Percentiles rank a stretch among this genome's conserved stretches.
phyloP scores from a whole-genome alignment of 768 basidiomycete genomes.

The Serendipita sp. region DNA sequence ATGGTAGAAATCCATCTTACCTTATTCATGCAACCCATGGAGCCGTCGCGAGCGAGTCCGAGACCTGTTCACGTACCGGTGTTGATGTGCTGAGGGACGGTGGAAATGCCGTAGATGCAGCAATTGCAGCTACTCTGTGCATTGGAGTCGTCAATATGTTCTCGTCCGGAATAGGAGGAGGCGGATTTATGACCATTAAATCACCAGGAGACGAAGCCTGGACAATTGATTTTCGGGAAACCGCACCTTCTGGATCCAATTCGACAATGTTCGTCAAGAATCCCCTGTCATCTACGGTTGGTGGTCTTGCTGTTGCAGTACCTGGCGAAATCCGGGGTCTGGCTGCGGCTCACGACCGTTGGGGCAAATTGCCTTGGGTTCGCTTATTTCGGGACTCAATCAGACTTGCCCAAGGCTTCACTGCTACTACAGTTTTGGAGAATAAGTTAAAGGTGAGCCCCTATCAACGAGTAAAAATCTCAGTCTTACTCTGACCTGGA shows the following conservation, averaged over 20 bases:
- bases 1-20: conserved; percentile 34
- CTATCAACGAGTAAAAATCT: background rate
- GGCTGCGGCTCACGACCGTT: conserved; percentile 63
- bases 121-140: conserved; percentile 65
- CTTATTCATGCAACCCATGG: conserved; percentile 50
- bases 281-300: conserved; percentile 38
- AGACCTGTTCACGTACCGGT: conserved; percentile 72
- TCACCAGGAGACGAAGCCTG: conserved; percentile 50
- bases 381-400: conserved; percentile 14
- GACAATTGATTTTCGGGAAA: conserved; percentile 79
- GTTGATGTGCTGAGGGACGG: conserved; percentile 59
- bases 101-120: conserved; percentile 84
- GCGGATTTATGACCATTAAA: conserved; percentile 74
- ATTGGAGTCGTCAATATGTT: conserved; percentile 79
- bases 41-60: conserved; percentile 82
- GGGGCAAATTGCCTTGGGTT: conserved; percentile 77
- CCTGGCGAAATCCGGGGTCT: conserved; percentile 86
- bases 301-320: conserved; percentile 77
- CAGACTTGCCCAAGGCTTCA: background rate
- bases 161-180: conserved; percentile 67
- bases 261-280: conserved; percentile 56
- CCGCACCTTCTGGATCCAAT: conserved; percentile 57
- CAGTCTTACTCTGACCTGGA: background rate
- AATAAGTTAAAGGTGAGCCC: background rate
- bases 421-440: background rate